Evolutionary conservation across 352 stramenopile genomes (phyloP), one percentile per base, ranked within the genome.

Genomic region (Phytophthora tentaculata): DNA sequence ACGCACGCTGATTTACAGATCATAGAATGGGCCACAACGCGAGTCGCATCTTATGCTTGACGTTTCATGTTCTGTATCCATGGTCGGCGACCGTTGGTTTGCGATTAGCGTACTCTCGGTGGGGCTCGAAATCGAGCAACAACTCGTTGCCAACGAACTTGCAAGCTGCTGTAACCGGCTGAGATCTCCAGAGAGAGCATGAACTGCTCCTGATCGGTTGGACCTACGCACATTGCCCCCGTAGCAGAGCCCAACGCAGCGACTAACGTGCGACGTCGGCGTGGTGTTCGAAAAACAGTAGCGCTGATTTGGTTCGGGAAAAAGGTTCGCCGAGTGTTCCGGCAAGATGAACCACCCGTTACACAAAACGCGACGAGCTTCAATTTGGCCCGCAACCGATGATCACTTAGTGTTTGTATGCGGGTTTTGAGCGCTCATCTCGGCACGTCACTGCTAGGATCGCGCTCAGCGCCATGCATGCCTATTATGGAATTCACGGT

Each of bases 1-100:
- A 53, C 59, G 59, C 22, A 66, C 28, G 60, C 60, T 67, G 60
- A 67, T 67, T 67, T 61, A 39, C 32, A 41, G 50, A 61, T 41
- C 60, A 67, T 59, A 67, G 48, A 53, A 41, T 51, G 37, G 59
- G 20, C 58, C 48, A 22, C 12, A 32, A 32, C 28, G 28, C 28
- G 28, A 32, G 28, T 50, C 56, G 45, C 45, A 14, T 35, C 39
- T 59, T 65, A 52, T 58, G 32, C 24, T 32, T 17, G 39, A 19
- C 26, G 39, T 19, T 61, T 55, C 28, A 41, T 67, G 39, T 8
- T 32, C 9, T 32, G 28, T 9, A 56, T 55, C 48, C 5, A 54
- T 16, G 12, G 10, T 39, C 32, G n/a, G n/a, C n/a, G n/a, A n/a
- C n/a, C n/a, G n/a, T n/a, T n/a, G n/a, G n/a, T n/a, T n/a, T n/a